Evolutionary conservation across 805 yeast genomes (phyloP).

Genomic region (Ogataea nakhonphanomensis): DNA sequence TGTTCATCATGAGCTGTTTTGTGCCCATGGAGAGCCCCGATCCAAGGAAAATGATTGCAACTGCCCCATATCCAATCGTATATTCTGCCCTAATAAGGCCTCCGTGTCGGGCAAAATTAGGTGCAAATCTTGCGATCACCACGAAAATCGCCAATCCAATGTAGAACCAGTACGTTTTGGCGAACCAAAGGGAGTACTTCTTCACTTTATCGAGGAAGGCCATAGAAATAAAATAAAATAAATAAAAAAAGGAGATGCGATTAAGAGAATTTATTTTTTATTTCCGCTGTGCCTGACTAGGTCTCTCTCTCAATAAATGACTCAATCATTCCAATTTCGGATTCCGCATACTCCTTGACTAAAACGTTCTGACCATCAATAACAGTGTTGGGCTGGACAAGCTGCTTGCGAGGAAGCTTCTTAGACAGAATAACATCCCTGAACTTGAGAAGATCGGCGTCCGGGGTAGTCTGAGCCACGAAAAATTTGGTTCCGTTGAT

Average conservation of each 20-base stretch:
- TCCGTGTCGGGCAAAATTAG: slow-evolving; percentile 79
- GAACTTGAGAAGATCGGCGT: slow-evolving; percentile 57
- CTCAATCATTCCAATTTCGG: slow-evolving; percentile 72
- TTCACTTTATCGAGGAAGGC: slow-evolving; percentile 1
- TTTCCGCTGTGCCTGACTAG: slow-evolving; percentile 7
- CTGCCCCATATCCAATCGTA: slow-evolving; percentile 80
- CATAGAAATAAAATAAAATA: not conserved
- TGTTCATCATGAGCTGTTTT: slow-evolving; percentile 54
- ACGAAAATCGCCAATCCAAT: slow-evolving; percentile 67
- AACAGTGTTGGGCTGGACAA: slow-evolving; percentile 77
- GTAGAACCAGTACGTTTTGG: slow-evolving; percentile 66
- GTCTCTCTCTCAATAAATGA: slow-evolving; percentile 64
- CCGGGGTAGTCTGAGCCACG: slow-evolving; percentile 63
- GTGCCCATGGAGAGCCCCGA: slow-evolving; percentile 80
- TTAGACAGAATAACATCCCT: slow-evolving; percentile 67
- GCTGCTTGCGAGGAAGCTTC: slow-evolving; percentile 80
- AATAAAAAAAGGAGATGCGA: not conserved
- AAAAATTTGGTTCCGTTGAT: slow-evolving; percentile 62
- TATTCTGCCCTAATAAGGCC: slow-evolving; percentile 75
- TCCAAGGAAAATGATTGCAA: slow-evolving; percentile 77
- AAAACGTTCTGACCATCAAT: slow-evolving; percentile 40
- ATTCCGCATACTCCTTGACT: slow-evolving; percentile 71
- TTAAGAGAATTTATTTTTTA: not conserved
- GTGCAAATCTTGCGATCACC: slow-evolving; percentile 72
- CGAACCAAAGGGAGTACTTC: slow-evolving; percentile 10